Percentiles rank a stretch among this genome's conserved stretches.
phyloP scores from a whole-genome alignment of 805 yeast species.

The Nakazawaea holstii region DNA sequence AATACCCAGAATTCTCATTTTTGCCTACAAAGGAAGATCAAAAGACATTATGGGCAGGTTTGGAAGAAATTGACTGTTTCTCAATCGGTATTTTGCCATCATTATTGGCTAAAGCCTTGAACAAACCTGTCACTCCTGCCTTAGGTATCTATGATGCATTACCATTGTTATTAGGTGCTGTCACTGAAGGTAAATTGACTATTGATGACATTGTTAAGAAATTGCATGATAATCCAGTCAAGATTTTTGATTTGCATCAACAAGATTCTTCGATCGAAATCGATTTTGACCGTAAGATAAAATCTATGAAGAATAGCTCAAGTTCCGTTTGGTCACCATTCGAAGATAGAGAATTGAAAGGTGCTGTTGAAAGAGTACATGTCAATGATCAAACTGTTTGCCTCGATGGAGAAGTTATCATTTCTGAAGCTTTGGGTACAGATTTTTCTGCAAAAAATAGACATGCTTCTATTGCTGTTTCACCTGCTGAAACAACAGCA shows the following conservation, averaged over 20 bases:
- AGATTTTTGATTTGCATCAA: constrained; percentile 76
- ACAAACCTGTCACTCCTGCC: constrained; percentile 60
- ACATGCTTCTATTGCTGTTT: constrained; percentile 30
- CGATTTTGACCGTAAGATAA: constrained; percentile 65
- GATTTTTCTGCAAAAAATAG: constrained; percentile 43
- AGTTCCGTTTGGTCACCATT: constrained; percentile 51
- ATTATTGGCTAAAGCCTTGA: constrained; percentile 59
- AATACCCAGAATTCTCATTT: constrained; percentile 63
- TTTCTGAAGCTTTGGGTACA: constrained; percentile 56
- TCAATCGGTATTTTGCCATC: constrained; percentile 80
- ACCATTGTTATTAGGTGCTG: constrained; percentile 79
- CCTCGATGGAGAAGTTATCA: constrained; percentile 73
- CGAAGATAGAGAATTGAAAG: constrained; percentile 49
- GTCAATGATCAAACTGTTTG: constrained; percentile 75
- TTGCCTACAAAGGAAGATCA: constrained; percentile 82
- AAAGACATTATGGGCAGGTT: constrained; percentile 71
- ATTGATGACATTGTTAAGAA: constrained; percentile 65
- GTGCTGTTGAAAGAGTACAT: constrained; percentile 86
- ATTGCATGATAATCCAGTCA: constrained; percentile 76
- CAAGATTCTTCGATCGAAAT: constrained; percentile 78
- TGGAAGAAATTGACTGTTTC: constrained; percentile 76
- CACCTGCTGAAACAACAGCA: constrained; percentile 22
- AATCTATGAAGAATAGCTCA: constrained; percentile 34
- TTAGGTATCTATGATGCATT: constrained; percentile 75
- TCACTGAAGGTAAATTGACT: constrained; percentile 65